Base-by-base conservation (phyloP, 2,329 filamentous ascomycete genomes). In the Arthrobotrys sinensis region DNA sequence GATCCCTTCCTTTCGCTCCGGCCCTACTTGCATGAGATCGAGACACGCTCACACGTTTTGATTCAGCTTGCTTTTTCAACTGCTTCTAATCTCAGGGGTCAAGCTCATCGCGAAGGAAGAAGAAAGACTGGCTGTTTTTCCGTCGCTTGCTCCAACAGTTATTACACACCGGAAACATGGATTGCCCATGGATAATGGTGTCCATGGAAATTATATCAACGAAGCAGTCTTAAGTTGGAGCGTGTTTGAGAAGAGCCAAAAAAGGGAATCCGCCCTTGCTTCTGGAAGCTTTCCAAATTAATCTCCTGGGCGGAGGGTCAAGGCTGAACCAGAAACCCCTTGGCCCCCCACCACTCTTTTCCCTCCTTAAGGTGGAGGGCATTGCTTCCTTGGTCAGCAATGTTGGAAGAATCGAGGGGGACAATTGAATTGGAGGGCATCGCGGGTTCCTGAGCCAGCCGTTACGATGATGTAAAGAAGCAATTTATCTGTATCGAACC, bases 251-350 rank as follows among this genome's bases (percentile, higher is more conserved):
- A 63, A 48, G 36, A 62, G 21, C 67, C 62, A 63, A 55, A 68
- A 72, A 43, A 78, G 67, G 75, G 75, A 72, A 78, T 68, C 62
- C 45, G 75, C 75, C 75, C 75, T 78, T 78, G 75, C 75, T 78
- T 78, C 75, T 72, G 67, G 75, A 78, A 78, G 75, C 67, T 69
- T 78, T 78, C 75, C 75, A 71, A 68, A 78, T 78, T 78, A 78
- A 78, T 78, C 67, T 78, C 67, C 67, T 68, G 60, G 67, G 52
- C 53, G 60, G 45, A 48, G 21, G 45, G n/a, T 46, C 65, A 46
- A 48, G 46, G 67, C 66, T 63, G 55, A 63, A 53, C 40, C 55
- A 53, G 45, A 53, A 36, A 73, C 62, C 70, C 70, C 70, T 67
- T 55, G 48, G 73, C 50, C 66, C 73, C 24, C 66, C 73, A 64